Evolutionary conservation across 2,329 filamentous ascomycete genomes (phyloP).

Genomic region (Lachnellula willkommii): DNA sequence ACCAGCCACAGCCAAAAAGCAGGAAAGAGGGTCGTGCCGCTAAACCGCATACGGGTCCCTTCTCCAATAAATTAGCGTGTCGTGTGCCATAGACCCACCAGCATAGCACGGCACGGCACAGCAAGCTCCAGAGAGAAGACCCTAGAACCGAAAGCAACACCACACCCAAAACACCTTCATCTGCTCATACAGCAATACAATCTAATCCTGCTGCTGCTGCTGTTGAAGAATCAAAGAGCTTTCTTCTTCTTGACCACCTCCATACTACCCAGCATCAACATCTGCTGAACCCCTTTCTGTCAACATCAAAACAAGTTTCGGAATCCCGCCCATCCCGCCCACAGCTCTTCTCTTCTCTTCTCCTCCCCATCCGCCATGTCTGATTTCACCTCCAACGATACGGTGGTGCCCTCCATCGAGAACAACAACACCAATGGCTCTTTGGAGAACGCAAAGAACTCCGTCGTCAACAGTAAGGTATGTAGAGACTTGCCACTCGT

Average conservation of each 20-base stretch:
- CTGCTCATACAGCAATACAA: not conserved
- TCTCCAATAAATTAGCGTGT: slow-evolving; percentile 16
- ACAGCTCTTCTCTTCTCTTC: slow-evolving; percentile 1
- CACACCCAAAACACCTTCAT: slow-evolving; percentile 3
- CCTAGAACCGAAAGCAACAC: slow-evolving; percentile 6
- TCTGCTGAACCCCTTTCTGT: not conserved
- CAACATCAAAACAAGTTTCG: not conserved
- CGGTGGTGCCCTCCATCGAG: slow-evolving; percentile 23
- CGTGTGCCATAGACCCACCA: slow-evolving; percentile 3
- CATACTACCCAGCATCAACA: not conserved
- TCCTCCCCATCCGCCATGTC: slow-evolving; percentile 18
- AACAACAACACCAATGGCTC: slow-evolving; percentile 10
- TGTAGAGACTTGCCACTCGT: slow-evolving; percentile 4
- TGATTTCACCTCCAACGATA: slow-evolving; percentile 17
- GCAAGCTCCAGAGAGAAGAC: not conserved
- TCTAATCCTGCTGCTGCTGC: not conserved
- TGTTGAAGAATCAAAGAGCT: not conserved
- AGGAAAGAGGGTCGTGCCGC: slow-evolving; percentile 10
- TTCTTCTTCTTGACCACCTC: not conserved
- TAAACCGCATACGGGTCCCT: slow-evolving; percentile 13
- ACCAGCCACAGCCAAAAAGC: slow-evolving; percentile 5
- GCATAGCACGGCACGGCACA: too few relatives aligned
- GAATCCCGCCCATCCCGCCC: slow-evolving; percentile 6
- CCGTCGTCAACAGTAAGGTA: slow-evolving; percentile 27
- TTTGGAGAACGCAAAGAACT: slow-evolving; percentile 23